Base-by-base conservation (phyloP, 495 filamentous ascomycete species). In the Zalerion maritima region DNA sequence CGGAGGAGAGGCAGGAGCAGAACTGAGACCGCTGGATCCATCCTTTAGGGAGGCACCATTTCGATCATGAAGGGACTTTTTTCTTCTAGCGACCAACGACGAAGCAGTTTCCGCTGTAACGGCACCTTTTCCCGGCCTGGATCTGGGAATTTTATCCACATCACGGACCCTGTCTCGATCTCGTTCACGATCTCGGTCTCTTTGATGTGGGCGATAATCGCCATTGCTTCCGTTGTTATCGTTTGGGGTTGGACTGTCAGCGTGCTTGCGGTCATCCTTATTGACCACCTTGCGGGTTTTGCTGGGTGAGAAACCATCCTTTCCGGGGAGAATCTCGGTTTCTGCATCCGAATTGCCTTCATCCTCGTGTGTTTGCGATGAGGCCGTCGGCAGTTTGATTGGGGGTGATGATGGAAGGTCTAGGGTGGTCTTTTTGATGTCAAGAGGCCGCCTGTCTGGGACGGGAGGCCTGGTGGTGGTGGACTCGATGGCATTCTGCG, bases 321-420 rank as follows among this genome's bases (percentile, higher is more conserved):
- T 79, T 21, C 75, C 76, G 13, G 75, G 71, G 14, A 82, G 60
- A 25, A 83, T 76, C 35, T 83, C 79, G 4, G 80, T 86, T 54
- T 84, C 78, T 33, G 80, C 78, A 49, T 86, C 80, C 8, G 78
- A 84, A 45, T 83, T 77, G 31, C 64, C 69, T 21, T 60, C 52
- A 12, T 60, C 57, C 18, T 59, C 59, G 28, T 44, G 40, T 16
- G 49, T 36, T 24, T 30, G 38, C 8, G 44, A 22, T 11, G 30
- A 29, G 16, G 32, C 27, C 20, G 38, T 35, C 13, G 27, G 34
- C 38, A 25, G 26, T 28, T 18, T 14, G 36, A 35, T 31, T 40
- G 17, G 35, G 24, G 14, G 12, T 34, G 18, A 27, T 22, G 23
- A 29, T 42, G 9, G 23, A 23, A 12, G 31, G 13, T 11, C 22